Evolutionary conservation across 2,329 filamentous ascomycete genomes (phyloP).

Genomic region (Pyrenophora tritici-repentis): DNA sequence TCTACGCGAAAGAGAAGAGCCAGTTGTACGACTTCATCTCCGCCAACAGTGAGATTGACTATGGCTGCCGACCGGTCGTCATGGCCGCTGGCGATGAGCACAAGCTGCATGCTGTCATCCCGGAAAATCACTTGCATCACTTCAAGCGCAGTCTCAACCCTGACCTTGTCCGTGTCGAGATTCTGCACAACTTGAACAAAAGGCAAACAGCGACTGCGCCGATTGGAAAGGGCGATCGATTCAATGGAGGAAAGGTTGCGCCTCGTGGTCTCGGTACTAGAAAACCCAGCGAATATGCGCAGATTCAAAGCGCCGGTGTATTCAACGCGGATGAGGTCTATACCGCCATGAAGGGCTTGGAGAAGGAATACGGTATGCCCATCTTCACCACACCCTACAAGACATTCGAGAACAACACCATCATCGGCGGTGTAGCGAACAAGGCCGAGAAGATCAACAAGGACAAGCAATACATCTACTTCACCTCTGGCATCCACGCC

Average conservation of each 20-base stretch:
- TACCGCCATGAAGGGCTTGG: constrained; percentile 52
- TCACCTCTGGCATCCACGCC: constrained; percentile 61
- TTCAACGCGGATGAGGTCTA: constrained; percentile 54
- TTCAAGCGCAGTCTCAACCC: constrained; percentile 32
- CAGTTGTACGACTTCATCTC: constrained; percentile 37
- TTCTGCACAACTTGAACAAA: constrained; percentile 34
- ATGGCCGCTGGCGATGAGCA: constrained; percentile 33
- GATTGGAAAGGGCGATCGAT: constrained; percentile 48
- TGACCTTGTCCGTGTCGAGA: constrained; percentile 29
- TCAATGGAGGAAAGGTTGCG: constrained; percentile 50
- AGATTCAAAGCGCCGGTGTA: constrained; percentile 46
- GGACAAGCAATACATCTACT: constrained; percentile 55
- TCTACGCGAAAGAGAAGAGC: constrained; percentile 38
- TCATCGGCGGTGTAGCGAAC: constrained; percentile 49
- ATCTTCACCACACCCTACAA: constrained; percentile 52
- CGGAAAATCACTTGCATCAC: constrained; percentile 27
- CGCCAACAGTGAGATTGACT: constrained; percentile 38
- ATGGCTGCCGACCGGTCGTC: constrained; percentile 42
- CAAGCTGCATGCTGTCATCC: constrained; percentile 40
- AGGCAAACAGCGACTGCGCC: constrained; percentile 35
- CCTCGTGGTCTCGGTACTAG: constrained; percentile 51
- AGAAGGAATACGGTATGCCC: constrained; percentile 50
- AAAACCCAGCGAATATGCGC: constrained; percentile 33
- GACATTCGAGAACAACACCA: constrained; percentile 50
- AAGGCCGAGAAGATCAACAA: constrained; percentile 52